Evolutionary conservation across 148 eudicot genomes (phyloP).

Genomic region (Amaranthus palmeri): DNA sequence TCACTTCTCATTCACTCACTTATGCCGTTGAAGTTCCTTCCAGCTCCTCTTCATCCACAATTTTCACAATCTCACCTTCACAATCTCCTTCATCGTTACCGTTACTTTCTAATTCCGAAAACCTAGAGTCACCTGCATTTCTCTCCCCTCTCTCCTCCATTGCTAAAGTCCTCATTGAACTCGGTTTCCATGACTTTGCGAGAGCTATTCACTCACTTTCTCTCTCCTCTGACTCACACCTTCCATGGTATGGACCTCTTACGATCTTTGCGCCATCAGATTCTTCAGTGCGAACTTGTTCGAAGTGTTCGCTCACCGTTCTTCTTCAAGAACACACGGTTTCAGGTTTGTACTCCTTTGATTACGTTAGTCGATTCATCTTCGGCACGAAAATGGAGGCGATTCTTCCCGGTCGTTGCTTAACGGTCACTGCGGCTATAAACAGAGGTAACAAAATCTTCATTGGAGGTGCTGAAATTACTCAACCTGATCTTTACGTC

Average conservation of each 20-base stretch:
- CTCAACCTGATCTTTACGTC: conserved; percentile 46
- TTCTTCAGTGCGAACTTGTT: conserved; percentile 55
- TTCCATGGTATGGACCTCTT: conserved; percentile 44
- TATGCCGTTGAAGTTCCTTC: no score
- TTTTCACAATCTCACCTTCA: no score
- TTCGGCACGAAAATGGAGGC: conserved; percentile 71
- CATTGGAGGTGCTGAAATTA: conserved; percentile 54
- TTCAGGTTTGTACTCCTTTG: conserved; percentile 55
- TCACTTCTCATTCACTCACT: no score
- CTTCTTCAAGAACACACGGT: conserved; percentile 73
- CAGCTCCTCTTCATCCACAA: no score
- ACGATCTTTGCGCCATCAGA: conserved; percentile 70
- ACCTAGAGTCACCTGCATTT: background rate
- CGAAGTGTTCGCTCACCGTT: conserved; percentile 53
- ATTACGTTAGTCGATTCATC: conserved; percentile 41
- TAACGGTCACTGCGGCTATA: conserved; percentile 42
- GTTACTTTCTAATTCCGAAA: background rate
- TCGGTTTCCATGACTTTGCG: background rate
- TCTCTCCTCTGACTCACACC: conserved; percentile 33
- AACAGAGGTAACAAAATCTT: conserved; percentile 33
- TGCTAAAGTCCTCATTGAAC: background rate
- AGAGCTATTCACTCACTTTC: background rate
- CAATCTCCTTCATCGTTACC: no score
- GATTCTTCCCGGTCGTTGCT: conserved; percentile 53
- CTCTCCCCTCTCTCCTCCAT: background rate